A percentile compares a stretch with the other conserved stretches of the same genome.
phyloP scores from a whole-genome alignment of 2,329 filamentous ascomycete species.

The Cercospora zeina region DNA sequence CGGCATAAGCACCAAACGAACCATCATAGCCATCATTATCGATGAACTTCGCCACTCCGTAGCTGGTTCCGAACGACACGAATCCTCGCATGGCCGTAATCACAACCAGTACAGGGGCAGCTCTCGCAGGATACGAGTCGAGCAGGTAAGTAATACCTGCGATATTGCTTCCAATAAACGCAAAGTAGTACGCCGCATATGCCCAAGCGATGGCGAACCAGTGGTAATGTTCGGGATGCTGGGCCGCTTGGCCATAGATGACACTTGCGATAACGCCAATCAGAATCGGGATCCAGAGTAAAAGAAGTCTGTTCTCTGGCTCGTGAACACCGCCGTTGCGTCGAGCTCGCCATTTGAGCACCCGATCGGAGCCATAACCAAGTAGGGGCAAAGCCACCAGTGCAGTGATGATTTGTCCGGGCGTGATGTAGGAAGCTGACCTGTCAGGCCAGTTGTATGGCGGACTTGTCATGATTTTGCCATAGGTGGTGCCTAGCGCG shows the following conservation, averaged over 20 bases:
- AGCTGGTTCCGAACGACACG: conserved; percentile 49
- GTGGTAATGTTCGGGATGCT: conserved; percentile 29
- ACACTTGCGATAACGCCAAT: conserved; percentile 44
- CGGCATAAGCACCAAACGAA: conserved; percentile 39
- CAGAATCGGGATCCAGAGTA: conserved; percentile 42
- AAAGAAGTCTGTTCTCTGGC: conserved; percentile 45
- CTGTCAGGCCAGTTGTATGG: conserved; percentile 44
- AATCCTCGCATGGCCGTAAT: conserved; percentile 51
- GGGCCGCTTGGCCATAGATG: conserved; percentile 42
- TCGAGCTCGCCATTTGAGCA: conserved; percentile 42
- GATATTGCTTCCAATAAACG: conserved; percentile 48
- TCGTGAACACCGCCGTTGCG: conserved; percentile 47
- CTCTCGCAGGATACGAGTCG: conserved; percentile 48
- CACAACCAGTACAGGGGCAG: conserved; percentile 48
- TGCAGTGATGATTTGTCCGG: conserved; percentile 45
- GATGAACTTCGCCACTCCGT: conserved; percentile 43
- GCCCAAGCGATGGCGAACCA: conserved; percentile 33
- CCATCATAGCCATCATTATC: conserved; percentile 40
- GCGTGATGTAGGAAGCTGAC: conserved; percentile 41
- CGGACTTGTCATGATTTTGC: conserved; percentile 40
- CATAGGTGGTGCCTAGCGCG: conserved; percentile 48
- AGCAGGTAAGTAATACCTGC: conserved; percentile 49
- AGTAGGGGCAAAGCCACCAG: conserved; percentile 45
- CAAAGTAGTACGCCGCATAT: conserved; percentile 37
- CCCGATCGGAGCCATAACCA: conserved; percentile 44